A percentile compares a stretch with the other conserved stretches of the same genome.
Evolutionary conservation across 2,329 filamentous ascomycete genomes (phyloP).

Genomic region (Nigrospora osmanthi): DNA sequence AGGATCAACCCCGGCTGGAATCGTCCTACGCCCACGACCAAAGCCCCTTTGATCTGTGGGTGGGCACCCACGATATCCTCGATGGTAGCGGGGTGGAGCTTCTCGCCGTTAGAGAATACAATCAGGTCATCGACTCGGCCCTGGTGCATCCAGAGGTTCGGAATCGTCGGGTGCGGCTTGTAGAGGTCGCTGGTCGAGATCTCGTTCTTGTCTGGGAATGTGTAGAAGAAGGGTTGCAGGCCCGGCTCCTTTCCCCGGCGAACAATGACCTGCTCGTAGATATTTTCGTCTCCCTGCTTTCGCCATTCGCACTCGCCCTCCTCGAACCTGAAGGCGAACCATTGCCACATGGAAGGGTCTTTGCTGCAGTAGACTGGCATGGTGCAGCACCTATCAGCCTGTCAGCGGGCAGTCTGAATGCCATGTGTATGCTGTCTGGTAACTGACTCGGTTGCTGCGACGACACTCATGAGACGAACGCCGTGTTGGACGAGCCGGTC

Average conservation of each 20-base stretch:
- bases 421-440: background rate
- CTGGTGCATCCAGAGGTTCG: slow-evolving; percentile 17
- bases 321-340: slow-evolving; percentile 32
- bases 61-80: slow-evolving; percentile 26
- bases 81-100: slow-evolving; percentile 19
- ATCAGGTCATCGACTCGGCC: slow-evolving; percentile 21
- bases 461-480: slow-evolving; percentile 24
- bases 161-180: slow-evolving; percentile 11
- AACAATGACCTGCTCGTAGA: slow-evolving; percentile 16
- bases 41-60: slow-evolving; percentile 27
- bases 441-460: slow-evolving; percentile 34
- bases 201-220: slow-evolving; percentile 9
- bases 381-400: slow-evolving; percentile 18
- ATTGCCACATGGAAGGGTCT: slow-evolving; percentile 30
- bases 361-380: slow-evolving; percentile 25
- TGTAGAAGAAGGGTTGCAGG: slow-evolving; percentile 10
- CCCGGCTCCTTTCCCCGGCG: slow-evolving; percentile 4
- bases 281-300: slow-evolving; percentile 5
- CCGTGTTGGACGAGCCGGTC: slow-evolving; percentile 27
- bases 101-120: slow-evolving; percentile 22
- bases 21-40: slow-evolving; percentile 36
- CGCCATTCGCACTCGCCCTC: slow-evolving; percentile 32
- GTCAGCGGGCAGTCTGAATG: slow-evolving; percentile 4
- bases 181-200: slow-evolving; percentile 17
- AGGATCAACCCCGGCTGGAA: slow-evolving; percentile 41